Conservation (phyloP, 371 early-diverging fungal species). For the Rhizopus sp. region DNA sequence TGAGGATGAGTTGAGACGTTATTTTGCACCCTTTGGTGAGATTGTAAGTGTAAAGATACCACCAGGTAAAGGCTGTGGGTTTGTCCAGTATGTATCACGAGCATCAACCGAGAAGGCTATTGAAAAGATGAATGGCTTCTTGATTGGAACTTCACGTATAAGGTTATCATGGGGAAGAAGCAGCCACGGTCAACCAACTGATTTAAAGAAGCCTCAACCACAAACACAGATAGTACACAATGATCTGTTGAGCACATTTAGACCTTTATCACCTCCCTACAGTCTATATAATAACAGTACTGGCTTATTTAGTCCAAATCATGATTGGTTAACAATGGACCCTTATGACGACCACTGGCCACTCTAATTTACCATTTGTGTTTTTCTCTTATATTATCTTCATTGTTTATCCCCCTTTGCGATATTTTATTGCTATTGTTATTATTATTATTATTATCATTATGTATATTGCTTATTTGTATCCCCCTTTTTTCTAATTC, state of each 20-base stretch:
- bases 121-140: constrained; percentile 82
- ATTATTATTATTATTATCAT: too few species aligned
- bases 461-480: too few species aligned
- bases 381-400: too few species aligned
- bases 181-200: neutral
- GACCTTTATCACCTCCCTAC: neutral
- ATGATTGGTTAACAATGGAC: neutral
- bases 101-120: constrained; percentile 88
- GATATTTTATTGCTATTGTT: too few species aligned
- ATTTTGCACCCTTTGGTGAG: constrained; percentile 86
- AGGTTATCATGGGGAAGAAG: constrained; percentile 89
- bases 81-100: constrained; percentile 85
- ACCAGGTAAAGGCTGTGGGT: constrained; percentile 92
- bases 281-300: neutral
- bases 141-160: constrained; percentile 81
- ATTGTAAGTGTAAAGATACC: constrained; percentile 92
- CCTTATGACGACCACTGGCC: neutral
- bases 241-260: neutral
- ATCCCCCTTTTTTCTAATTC: too few species aligned
- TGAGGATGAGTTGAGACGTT: constrained; percentile 80
- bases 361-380: neutral
- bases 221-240: neutral
- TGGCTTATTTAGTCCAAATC: neutral
- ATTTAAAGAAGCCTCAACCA: neutral
- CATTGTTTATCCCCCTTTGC: too few species aligned